phyloP scores from a whole-genome alignment of 140 eudicot genomes.

The Eryngium alpinum region DNA sequence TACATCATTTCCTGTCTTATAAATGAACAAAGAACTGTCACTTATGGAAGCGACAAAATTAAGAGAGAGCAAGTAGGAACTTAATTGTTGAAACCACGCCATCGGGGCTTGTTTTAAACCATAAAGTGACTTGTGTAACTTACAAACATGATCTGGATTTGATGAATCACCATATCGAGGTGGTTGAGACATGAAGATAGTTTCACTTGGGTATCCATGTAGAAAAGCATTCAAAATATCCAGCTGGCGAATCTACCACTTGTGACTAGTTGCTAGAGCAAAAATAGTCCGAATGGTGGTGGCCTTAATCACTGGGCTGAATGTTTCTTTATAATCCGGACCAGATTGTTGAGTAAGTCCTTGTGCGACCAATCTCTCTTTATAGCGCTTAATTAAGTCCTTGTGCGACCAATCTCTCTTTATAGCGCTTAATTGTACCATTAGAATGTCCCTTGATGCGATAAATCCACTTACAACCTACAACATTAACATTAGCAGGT shows the following conservation, averaged over 20 bases:
- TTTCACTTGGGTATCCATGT: background rate
- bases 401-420: background rate
- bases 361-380: background rate
- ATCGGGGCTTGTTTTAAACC: background rate
- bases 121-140: background rate
- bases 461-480: no score
- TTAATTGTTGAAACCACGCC: background rate
- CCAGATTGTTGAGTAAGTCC: background rate
- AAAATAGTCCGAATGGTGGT: background rate
- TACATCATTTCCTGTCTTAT: no score
- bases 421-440: no score
- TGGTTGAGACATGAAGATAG: background rate
- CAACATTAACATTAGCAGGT: no score
- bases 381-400: background rate
- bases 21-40: no score
- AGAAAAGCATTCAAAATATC: background rate
- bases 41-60: no score
- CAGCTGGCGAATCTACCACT: background rate
- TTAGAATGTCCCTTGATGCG: no score
- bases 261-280: background rate
- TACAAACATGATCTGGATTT: background rate
- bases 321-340: background rate
- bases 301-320: background rate
- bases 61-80: no score
- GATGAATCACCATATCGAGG: background rate